Evolutionary conservation across 2,329 filamentous ascomycete genomes (phyloP), one percentile per base, ranked within the genome.

Genomic region (Claviceps cyperi): DNA sequence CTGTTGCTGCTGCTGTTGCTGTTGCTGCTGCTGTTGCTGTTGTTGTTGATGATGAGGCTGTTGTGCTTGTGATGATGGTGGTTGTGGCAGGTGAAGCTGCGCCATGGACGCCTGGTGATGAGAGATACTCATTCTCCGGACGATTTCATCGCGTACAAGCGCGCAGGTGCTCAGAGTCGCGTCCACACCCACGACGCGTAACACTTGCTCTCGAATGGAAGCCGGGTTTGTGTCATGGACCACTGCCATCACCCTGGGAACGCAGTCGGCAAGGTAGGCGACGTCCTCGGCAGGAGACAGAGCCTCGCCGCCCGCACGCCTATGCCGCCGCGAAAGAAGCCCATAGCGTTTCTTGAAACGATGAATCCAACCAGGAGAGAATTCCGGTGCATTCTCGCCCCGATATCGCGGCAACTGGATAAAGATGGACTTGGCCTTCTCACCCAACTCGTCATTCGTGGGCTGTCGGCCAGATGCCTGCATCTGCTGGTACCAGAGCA

Each of bases 321-420:
- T 72, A 56, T 79, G 76, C 48, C 77, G 73, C 37, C 76, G 62
- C 45, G 80, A 72, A 17, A 81, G 66, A 15, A 81, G 66, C 0
- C 77, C 76, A 52, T 81, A 81, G 11, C 77, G 71, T 60, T 80
- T 80, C 64, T 81, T 81, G 65, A 81, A 81, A 37, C 77, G 71
- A 56, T 81, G 77, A 51, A 81, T 80, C 77, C 77, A 81, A 40
- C 77, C 77, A 0, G 77, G 77, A 0, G 76, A 80, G 60, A 81
- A 81, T 61, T 81, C 77, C 45, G 77, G 77, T 1, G 77, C 66
- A n/a, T 64, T 63, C 60, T 80, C 76, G 55, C 77, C 77, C 59
- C 76, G 78, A 62, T 81, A 80, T 17, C 76, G 74, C 15, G 77
- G 76, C 28, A 81, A 66, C 57, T 77, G 72, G 43, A 66, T 65